Evolutionary conservation across 2,329 filamentous ascomycete genomes (phyloP).

Genomic region (Ceratocystis harringtonii): DNA sequence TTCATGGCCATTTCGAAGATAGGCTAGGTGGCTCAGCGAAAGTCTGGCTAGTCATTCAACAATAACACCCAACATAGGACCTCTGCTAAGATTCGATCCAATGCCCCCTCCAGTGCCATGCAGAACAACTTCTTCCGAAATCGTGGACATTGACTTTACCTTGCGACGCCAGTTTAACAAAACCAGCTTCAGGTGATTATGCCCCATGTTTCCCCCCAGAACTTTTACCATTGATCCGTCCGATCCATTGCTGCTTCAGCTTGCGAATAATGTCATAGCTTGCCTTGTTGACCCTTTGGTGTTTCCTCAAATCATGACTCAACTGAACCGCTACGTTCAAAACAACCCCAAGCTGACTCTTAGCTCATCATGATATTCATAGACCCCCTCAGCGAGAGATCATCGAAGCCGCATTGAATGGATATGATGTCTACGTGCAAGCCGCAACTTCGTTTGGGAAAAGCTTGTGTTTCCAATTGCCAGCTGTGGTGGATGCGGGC

Average conservation of each 20-base stretch:
- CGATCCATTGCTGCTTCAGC: background rate
- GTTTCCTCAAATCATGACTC: background rate
- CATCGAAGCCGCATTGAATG: constrained; percentile 63
- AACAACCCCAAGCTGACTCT: background rate
- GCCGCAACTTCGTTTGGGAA: constrained; percentile 86
- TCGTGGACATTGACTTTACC: constrained; percentile 54
- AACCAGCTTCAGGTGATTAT: constrained; percentile 48
- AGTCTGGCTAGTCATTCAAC: background rate
- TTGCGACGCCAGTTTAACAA: constrained; percentile 61
- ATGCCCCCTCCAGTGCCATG: background rate
- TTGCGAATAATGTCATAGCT: constrained; percentile 3
- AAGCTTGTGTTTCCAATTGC: constrained; percentile 82
- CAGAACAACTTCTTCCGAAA: constrained; percentile 9
- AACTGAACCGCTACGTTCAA: background rate
- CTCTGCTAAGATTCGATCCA: background rate
- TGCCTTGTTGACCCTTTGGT: constrained; percentile 4
- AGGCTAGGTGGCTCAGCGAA: background rate
- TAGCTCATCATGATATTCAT: background rate
- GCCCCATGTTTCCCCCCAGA: constrained; percentile 1
- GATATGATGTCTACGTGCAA: constrained; percentile 85
- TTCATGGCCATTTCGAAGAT: background rate
- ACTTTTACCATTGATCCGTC: background rate
- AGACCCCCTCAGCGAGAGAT: constrained; percentile 80
- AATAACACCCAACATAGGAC: background rate
- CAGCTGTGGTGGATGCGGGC: constrained; percentile 73